Evolutionary conservation across 805 yeast genomes (phyloP).

Genomic region (Sugiyamaella smithiae): DNA sequence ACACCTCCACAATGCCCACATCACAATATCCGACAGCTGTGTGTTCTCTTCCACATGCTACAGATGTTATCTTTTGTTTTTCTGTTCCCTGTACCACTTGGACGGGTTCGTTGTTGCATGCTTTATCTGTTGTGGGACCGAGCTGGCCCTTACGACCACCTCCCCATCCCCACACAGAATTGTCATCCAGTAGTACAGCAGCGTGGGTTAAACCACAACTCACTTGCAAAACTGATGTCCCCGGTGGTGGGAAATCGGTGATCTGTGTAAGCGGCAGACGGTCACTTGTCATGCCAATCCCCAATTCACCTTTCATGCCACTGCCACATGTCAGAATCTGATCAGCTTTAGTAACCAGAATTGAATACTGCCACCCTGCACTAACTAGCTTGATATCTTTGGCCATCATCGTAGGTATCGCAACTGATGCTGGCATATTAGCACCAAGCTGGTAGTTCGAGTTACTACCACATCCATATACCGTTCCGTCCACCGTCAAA

Average conservation of each 20-base stretch:
- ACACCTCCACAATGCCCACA: conserved; percentile 23
- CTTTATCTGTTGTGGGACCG: conserved; percentile 23
- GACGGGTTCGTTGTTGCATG: neutral
- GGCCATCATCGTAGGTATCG: neutral
- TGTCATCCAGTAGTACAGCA: conserved; percentile 34
- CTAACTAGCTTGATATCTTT: conserved; percentile 38
- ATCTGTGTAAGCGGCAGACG: conserved; percentile 9
- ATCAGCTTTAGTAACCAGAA: conserved; percentile 44
- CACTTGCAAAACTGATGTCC: conserved; percentile 20
- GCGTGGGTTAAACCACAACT: conserved; percentile 35
- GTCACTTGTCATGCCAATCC: conserved; percentile 40
- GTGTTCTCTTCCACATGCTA: conserved; percentile 58
- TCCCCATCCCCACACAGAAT: conserved; percentile 64
- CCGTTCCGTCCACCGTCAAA: conserved; percentile 49
- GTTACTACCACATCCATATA: conserved; percentile 62
- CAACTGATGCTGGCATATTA: neutral
- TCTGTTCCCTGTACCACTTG: neutral
- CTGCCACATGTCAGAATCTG: conserved; percentile 54
- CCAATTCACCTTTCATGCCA: conserved; percentile 76
- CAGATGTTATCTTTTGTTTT: conserved; percentile 10
- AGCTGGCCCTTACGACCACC: conserved; percentile 59
- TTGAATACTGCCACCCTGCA: conserved; percentile 80
- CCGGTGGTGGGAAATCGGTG: conserved; percentile 21
- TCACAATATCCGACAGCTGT: conserved; percentile 38
- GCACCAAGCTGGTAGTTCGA: conserved; percentile 53